Base-by-base conservation (phyloP, 371 early-diverging fungal genomes). In the Chytridiales sp. region DNA sequence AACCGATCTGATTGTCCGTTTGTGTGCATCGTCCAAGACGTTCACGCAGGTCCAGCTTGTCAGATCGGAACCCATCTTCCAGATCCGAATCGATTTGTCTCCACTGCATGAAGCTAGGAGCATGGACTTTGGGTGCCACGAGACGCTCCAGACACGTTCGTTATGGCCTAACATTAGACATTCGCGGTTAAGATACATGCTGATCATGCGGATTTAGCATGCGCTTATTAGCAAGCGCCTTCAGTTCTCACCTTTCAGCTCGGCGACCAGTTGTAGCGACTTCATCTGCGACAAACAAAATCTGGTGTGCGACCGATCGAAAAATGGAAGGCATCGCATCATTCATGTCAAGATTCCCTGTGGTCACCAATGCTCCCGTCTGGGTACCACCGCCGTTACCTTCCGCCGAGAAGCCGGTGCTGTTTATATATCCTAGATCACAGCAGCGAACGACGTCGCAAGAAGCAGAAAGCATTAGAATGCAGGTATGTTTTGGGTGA, bases 101-200 rank as follows among this genome's bases (percentile, higher is more conserved):
- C 93, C 89, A 39, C 86, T 83, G 72, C 92, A 92, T 19, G 90
- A 85, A 1, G 90, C 90, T 4, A 97, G 78, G 26, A 80, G 68
- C 1, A 78, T 75, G 34, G 86, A 86, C 9, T 81, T 78, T 0
- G 91, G 90, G 47, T 90, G 89, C 97, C 97, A 97, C 30, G 85
- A 70, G n/a, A 90, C 83, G 60, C 86, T 85, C 97, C 97, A 97
- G 6, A 92, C 94, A 40, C 90, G 80, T 77, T 92, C 94, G 30
- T 83, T 77, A 68, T 96, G 95, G 39, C 93, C 96, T 86, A 41
- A 5, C 11, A 9, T 9, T 30, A 15, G 21, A 26, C 22, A 13
- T 22, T 47, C 21, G 15, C 51, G 8, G 41, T 41, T 29, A 9
- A 17, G 13, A 39, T 27, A 9, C 30, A 21, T 11, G 43, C 41